A percentile compares a stretch with the other conserved stretches of the same genome.
phyloP scores from a whole-genome alignment of 108 stramenopile species.

The Aureococcus anophagefferens region DNA sequence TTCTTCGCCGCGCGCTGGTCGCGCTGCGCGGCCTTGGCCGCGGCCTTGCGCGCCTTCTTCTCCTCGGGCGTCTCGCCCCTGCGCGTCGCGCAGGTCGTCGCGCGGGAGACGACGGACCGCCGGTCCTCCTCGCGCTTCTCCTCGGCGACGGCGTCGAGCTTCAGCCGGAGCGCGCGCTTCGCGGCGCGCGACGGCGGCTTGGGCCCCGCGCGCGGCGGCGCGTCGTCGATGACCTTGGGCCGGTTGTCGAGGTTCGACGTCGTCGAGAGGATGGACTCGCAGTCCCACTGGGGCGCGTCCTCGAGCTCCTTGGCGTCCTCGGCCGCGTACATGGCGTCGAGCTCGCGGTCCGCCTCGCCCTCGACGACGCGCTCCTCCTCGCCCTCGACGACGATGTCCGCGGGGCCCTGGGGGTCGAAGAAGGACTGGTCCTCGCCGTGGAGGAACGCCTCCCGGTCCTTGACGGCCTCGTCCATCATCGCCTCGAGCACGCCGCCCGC shows the following conservation, averaged over 20 bases:
- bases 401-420: conserved; percentile 1
- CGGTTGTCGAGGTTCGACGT: conserved; percentile 94
- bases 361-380: conserved; percentile 15
- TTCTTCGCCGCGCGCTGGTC: conserved; percentile 4
- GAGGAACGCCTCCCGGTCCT: conserved; percentile 50
- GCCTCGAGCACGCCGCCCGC: conserved; percentile 66
- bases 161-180: conserved; percentile 4
- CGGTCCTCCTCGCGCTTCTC: conserved; percentile 18
- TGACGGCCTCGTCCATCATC: conserved; percentile 64
- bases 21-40: conserved; percentile 44
- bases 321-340: conserved; percentile 56
- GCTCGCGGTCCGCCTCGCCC: conserved; percentile 57
- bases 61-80: conserved; percentile 68
- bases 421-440: background rate
- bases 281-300: conserved; percentile 66
- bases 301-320: conserved; percentile 42
- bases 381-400: conserved; percentile 65
- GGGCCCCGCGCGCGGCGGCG: conserved; percentile 29
- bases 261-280: conserved; percentile 86
- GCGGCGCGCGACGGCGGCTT: conserved; percentile 33
- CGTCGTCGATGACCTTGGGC: conserved; percentile 60
- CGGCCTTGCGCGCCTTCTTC: conserved; percentile 67
- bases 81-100: conserved; percentile 39
- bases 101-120: conserved; percentile 33
- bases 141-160: background rate